These are phyloP conservation scores for Nakazawaea pomicola DNA, from an alignment of 805 yeast genomes.

Conservation along the genomic window DNA sequence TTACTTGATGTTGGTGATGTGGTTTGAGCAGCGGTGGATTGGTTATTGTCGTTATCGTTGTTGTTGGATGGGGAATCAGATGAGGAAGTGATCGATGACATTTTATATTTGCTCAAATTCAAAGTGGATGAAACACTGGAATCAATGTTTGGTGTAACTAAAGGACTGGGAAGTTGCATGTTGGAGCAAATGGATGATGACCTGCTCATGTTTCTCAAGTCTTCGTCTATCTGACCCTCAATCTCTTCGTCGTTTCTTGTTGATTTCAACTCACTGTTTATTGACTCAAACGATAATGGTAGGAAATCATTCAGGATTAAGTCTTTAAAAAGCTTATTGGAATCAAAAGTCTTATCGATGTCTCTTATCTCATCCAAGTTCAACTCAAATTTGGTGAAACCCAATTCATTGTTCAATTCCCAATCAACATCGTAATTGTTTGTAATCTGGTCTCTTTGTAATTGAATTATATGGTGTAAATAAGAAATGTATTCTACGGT, in stretches of 20 bases:
- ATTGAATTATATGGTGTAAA: conserved; percentile 52
- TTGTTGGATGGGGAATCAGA: background rate
- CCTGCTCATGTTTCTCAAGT: background rate
- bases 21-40: background rate
- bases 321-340: conserved; percentile 31
- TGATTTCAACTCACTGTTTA: conserved; percentile 4
- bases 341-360: conserved; percentile 51
- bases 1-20: background rate
- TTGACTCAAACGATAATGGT: conserved; percentile 18
- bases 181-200: conserved; percentile 1
- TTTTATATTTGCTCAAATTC: background rate
- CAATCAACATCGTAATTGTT: conserved; percentile 26
- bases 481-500: conserved; percentile 76
- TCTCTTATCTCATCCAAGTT: conserved; percentile 57
- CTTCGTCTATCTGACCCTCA: conserved; percentile 1
- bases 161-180: conserved; percentile 18
- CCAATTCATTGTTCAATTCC: conserved; percentile 32
- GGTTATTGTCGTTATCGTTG: background rate
- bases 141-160: conserved; percentile 16
- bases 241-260: background rate
- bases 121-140: background rate
- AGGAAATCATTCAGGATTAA: conserved; percentile 26
- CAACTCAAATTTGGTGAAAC: conserved; percentile 49
- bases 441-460: conserved; percentile 38
- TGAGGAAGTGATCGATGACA: background rate